phyloP scores from a whole-genome alignment of 1,139 yeast genomes.

The Spathaspora sp. region DNA sequence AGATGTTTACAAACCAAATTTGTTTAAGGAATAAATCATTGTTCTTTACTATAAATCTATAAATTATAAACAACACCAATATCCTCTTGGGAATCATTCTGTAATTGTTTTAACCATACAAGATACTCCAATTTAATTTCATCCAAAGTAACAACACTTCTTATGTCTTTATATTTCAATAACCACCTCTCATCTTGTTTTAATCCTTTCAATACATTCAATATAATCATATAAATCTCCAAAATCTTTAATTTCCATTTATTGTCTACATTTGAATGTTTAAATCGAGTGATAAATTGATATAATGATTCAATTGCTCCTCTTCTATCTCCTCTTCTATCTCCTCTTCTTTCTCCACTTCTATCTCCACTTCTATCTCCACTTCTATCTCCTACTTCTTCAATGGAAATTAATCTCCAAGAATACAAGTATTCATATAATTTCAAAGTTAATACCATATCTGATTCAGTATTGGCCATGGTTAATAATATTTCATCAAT shows the following conservation, averaged over 20 bases:
- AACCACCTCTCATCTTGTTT: slow-evolving; percentile 56
- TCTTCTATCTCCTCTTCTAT: slow-evolving; percentile 48
- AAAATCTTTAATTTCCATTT: slow-evolving; percentile 36
- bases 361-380: no score
- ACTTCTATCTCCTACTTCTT: slow-evolving; percentile 39
- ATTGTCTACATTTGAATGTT: slow-evolving; percentile 5
- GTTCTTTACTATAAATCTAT: neutral
- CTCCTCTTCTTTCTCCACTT: no score
- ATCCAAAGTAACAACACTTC: slow-evolving; percentile 29
- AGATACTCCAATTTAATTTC: slow-evolving; percentile 33
- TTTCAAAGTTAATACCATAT: slow-evolving; percentile 38
- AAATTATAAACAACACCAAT: neutral
- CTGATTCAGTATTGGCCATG: slow-evolving; percentile 36
- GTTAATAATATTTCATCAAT: slow-evolving; percentile 42
- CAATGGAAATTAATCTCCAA: slow-evolving; percentile 38
- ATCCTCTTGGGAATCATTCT: slow-evolving; percentile 16
- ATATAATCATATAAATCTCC: slow-evolving; percentile 47
- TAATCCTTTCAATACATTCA: slow-evolving; percentile 49
- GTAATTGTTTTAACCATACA: slow-evolving; percentile 36
- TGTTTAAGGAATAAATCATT: no score
- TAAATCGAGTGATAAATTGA: slow-evolving; percentile 46
- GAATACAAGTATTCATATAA: slow-evolving; percentile 56
- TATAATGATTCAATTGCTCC: slow-evolving; percentile 60
- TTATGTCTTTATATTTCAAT: slow-evolving; percentile 26
- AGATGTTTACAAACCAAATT: no score